Evolutionary conservation across 1,284 basidiomycete genomes (phyloP), one percentile per base, ranked within the genome.

Genomic region (Trametes polyzona): DNA sequence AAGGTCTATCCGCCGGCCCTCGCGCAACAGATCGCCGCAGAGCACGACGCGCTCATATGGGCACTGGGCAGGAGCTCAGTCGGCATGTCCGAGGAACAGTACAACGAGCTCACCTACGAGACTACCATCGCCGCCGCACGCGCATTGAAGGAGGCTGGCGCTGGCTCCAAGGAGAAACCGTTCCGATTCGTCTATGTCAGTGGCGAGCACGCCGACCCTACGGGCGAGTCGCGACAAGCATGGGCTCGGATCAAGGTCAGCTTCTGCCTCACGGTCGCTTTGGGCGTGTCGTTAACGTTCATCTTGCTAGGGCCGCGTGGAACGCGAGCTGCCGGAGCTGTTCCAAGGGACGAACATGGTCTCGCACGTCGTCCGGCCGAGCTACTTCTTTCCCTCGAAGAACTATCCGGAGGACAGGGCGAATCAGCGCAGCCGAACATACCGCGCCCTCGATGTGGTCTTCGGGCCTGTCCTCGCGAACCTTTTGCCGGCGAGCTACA

Each of bases 41-140:
- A 67, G 42, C 73, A 76, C 52, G 76, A 78, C 49, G 76, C 72
- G 6, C 73, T 73, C 59, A 66, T 78, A 9, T 78, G 77, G 76
- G 76, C 76, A 19, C 66, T 76, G 16, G 77, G 77, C 0, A 69
- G 62, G 43, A 65, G 66, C 24, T 55, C 70, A 0, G 21, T 58
- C 1, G 76, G 76, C 23, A 67, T 75, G 66, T 63, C 57, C 9
- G 76, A 77, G 50, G 64, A 65, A 35, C 72, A 72, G 24, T 78
- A 78, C 57, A 75, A 70, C 3, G 63, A 64, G 44, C 63, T 78
- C 47, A 77, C 75, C 3, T 67, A 74, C 44, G 73, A 73, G 29
- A 76, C 71, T 52, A 65, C 73, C 17, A 61, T 74, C 55, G 61
- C 68, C 2, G 69, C 72, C 23, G 63, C 73, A 12, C 59, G 62